phyloP scores from a whole-genome alignment of 2,329 filamentous ascomycete genomes.

The Botrytis porri region DNA sequence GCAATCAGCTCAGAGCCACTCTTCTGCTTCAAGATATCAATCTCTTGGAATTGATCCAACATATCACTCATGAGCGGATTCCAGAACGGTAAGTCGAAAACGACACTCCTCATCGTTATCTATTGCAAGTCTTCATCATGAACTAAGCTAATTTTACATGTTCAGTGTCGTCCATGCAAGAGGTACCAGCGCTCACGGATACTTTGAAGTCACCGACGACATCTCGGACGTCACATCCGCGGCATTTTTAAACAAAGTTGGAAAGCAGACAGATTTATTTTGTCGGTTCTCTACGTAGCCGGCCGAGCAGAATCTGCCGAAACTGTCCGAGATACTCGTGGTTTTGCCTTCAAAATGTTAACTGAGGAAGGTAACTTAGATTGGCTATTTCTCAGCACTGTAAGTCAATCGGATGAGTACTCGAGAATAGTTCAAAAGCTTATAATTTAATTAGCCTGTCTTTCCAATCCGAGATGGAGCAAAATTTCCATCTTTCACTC shows the following conservation, averaged over 20 bases:
- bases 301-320: slow-evolving; percentile 46
- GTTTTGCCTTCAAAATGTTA: slow-evolving; percentile 49
- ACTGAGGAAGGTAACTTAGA: slow-evolving; percentile 51
- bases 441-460: not conserved
- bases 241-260: not conserved
- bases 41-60: slow-evolving; percentile 6
- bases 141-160: not conserved
- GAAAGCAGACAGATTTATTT: not conserved
- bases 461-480: slow-evolving; percentile 46
- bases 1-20: not conserved
- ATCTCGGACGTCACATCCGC: not conserved
- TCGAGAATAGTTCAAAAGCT: slow-evolving; percentile 33
- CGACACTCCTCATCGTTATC: not conserved
- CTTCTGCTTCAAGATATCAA: slow-evolving; percentile 16
- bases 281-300: slow-evolving; percentile 56
- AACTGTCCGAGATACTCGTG: slow-evolving; percentile 45
- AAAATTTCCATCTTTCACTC: slow-evolving; percentile 70
- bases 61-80: slow-evolving; percentile 6
- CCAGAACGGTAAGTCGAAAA: not conserved
- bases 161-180: not conserved
- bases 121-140: not conserved
- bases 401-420: slow-evolving; percentile 62
- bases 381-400: not conserved
- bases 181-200: not conserved
- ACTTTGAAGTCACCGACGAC: not conserved